Evolutionary conservation across 805 yeast genomes (phyloP).

Genomic region (Zygoascus flipseniorum): DNA sequence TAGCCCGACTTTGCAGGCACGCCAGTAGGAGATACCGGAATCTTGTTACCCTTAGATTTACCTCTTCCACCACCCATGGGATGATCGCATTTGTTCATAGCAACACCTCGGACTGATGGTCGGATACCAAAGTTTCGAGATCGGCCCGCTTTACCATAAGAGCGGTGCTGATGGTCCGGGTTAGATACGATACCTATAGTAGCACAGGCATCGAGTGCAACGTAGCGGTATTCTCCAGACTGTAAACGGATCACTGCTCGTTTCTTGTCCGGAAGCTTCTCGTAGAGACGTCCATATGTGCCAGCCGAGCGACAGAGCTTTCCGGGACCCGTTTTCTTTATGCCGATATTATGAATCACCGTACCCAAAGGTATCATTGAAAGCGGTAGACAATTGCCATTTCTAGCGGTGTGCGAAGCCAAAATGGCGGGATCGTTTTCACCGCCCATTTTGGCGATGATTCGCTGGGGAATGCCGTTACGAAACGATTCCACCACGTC

Average conservation of each 20-base stretch:
- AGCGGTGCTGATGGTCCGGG: conserved; percentile 79
- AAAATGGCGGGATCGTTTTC: conserved; percentile 85
- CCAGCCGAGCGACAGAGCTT: conserved; percentile 93
- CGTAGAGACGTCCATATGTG: conserved; percentile 78
- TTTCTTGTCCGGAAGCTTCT: conserved; percentile 61
- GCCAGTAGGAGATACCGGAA: conserved; percentile 96
- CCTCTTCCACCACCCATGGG: conserved; percentile 99
- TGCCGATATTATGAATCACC: conserved; percentile 79
- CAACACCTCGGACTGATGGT: conserved; percentile 95
- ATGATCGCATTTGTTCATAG: conserved; percentile 95
- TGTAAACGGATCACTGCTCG: conserved; percentile 75
- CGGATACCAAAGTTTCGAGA: conserved; percentile 85
- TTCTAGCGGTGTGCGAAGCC: conserved; percentile 76
- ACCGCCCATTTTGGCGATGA: conserved; percentile 81
- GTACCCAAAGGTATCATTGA: conserved; percentile 93
- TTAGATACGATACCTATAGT: conserved; percentile 91
- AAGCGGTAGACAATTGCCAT: conserved; percentile 92
- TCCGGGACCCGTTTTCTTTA: conserved; percentile 67
- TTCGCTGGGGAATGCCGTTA: conserved; percentile 70
- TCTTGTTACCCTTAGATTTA: conserved; percentile 92
- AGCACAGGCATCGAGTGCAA: conserved; percentile 80
- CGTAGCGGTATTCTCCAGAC: conserved; percentile 90
- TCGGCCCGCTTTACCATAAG: conserved; percentile 96
- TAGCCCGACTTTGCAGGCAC: conserved; percentile 81
- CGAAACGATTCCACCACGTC: conserved; percentile 86